A percentile compares a stretch with the other conserved stretches of the same genome.
Evolutionary conservation across 176 grass and related monocot species (phyloP).

Genomic region (Triticum dicoccoides): DNA sequence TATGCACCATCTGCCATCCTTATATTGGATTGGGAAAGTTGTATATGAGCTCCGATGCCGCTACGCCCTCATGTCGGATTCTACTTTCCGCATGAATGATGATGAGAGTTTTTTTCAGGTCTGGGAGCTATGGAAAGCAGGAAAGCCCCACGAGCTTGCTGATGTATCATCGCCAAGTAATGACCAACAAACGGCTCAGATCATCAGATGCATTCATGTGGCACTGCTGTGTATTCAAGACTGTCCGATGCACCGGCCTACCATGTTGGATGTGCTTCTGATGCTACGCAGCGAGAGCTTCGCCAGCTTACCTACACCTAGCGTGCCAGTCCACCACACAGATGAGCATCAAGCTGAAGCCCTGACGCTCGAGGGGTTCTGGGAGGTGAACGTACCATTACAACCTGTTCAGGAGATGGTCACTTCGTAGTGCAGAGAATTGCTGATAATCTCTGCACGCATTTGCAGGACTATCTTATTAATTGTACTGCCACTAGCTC

Average conservation of each 20-base stretch:
- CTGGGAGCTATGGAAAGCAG: slow-evolving; percentile 12
- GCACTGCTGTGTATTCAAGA: slow-evolving; percentile 18
- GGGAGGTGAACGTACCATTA: not conserved
- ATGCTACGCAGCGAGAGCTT: not conserved
- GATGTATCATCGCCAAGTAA: not conserved
- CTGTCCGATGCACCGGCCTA: not conserved
- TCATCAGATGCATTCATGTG: slow-evolving; percentile 12
- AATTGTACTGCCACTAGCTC: not conserved
- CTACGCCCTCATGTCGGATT: no score
- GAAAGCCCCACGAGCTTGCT: not conserved
- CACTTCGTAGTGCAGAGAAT: not conserved
- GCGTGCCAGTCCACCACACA: not conserved
- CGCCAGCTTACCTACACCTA: not conserved
- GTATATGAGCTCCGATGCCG: no score
- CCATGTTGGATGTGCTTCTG: slow-evolving; percentile 2
- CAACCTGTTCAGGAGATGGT: not conserved
- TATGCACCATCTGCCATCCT: not conserved
- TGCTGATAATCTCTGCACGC: not conserved
- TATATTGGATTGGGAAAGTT: no score
- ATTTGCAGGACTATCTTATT: not conserved
- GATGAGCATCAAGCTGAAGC: not conserved
- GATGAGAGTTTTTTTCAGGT: slow-evolving; percentile 2
- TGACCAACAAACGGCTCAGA: not conserved
- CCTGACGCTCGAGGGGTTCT: not conserved
- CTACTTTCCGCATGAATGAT: no score